phyloP scores from a whole-genome alignment of 805 yeast species.

The Candida pini region DNA sequence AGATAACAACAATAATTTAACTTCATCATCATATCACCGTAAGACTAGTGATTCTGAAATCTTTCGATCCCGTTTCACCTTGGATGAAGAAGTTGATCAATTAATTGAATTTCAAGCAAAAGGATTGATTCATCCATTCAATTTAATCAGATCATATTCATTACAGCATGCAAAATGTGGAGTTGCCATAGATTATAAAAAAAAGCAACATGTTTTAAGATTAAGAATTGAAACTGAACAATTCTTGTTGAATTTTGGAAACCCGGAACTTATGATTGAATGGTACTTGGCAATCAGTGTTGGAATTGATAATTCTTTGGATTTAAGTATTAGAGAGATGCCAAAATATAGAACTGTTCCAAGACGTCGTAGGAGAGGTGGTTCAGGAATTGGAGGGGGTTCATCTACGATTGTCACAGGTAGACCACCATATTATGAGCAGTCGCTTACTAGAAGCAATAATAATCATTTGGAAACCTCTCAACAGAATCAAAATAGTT shows the following conservation, averaged over 20 bases:
- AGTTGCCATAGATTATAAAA: slow-evolving; percentile 76
- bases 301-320: slow-evolving; percentile 78
- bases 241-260: slow-evolving; percentile 58
- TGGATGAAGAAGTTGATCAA: slow-evolving; percentile 23
- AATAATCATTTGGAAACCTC: no score
- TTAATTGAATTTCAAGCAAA: slow-evolving; percentile 13
- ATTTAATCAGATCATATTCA: slow-evolving; percentile 60
- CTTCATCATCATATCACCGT: slow-evolving; percentile 12
- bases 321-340: slow-evolving; percentile 60
- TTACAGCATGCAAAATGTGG: slow-evolving; percentile 84
- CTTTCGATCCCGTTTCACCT: slow-evolving; percentile 26
- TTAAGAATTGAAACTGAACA: slow-evolving; percentile 82
- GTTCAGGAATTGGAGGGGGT: no score
- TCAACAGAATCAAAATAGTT: no score
- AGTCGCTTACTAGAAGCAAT: no score
- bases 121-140: slow-evolving; percentile 27
- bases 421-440: no score
- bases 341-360: slow-evolving; percentile 83
- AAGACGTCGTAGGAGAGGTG: slow-evolving; percentile 57
- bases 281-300: slow-evolving; percentile 73
- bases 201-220: slow-evolving; percentile 62
- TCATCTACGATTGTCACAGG: no score
- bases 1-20: no score
- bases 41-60: slow-evolving; percentile 6
- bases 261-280: slow-evolving; percentile 60